phyloP scores from a whole-genome alignment of 768 basidiomycete species.

The Kondoa malvinella region DNA sequence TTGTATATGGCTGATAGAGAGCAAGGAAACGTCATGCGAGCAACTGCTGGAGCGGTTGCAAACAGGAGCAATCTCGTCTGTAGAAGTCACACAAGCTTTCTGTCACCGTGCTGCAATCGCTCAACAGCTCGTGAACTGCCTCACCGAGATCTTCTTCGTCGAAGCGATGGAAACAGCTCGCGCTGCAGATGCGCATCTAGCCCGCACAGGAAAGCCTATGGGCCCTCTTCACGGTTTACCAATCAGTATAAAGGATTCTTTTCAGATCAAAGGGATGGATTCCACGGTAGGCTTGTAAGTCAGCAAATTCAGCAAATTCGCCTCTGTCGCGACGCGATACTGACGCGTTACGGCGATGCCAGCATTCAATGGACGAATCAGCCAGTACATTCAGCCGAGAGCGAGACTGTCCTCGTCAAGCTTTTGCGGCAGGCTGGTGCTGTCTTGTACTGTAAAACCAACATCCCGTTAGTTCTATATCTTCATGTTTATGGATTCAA shows the following conservation, averaged over 20 bases:
- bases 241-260: neutral
- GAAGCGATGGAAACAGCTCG: constrained; percentile 50
- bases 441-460: neutral
- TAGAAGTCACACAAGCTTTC: constrained; percentile 7
- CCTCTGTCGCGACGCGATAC: too few relatives aligned
- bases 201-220: neutral
- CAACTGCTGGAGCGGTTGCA: constrained; percentile 40
- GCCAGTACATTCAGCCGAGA: too few relatives aligned
- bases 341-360: too few relatives aligned
- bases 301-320: neutral
- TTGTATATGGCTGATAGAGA: neutral
- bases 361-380: too few relatives aligned
- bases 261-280: neutral
- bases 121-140: constrained; percentile 63
- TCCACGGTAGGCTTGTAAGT: neutral
- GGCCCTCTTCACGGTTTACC: constrained; percentile 2
- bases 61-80: constrained; percentile 41
- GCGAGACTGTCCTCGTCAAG: neutral
- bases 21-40: neutral
- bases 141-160: constrained; percentile 66
- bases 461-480: too few relatives aligned
- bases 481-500: constrained; percentile 19
- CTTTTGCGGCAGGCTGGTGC: neutral
- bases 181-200: constrained; percentile 39
- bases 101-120: constrained; percentile 60